These are phyloP conservation scores for Mortierella sp. DNA, from an alignment of 371 early-diverging fungal genomes.

Conservation along the genomic window DNA sequence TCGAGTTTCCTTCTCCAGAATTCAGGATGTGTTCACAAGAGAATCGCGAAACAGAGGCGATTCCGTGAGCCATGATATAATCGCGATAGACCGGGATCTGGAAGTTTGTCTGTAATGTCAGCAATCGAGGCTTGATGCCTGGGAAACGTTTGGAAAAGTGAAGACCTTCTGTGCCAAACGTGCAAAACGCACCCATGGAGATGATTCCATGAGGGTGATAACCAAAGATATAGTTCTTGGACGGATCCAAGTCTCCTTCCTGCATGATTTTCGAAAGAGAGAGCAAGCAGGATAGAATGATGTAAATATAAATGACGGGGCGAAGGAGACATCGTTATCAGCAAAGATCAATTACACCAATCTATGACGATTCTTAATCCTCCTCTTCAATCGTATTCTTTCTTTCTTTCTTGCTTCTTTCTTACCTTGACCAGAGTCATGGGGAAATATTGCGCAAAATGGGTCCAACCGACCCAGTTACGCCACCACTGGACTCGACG, in stretches of 20 bases:
- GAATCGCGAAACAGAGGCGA: slow-evolving; percentile 79
- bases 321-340: no score
- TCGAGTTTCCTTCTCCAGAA: slow-evolving; percentile 82
- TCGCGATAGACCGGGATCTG: slow-evolving; percentile 83
- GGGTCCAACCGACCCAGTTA: slow-evolving; percentile 66
- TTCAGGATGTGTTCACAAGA: slow-evolving; percentile 81
- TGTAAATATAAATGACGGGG: not conserved
- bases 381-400: not conserved
- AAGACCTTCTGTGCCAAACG: slow-evolving; percentile 83
- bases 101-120: slow-evolving; percentile 74
- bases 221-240: slow-evolving; percentile 80
- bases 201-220: slow-evolving; percentile 91
- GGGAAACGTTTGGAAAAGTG: slow-evolving; percentile 74
- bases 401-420: slow-evolving; percentile 13
- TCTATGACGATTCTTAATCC: not conserved
- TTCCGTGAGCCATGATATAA: slow-evolving; percentile 73
- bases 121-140: slow-evolving; percentile 70
- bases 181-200: slow-evolving; percentile 82
- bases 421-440: slow-evolving; percentile 76
- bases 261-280: slow-evolving; percentile 21
- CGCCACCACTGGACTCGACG: slow-evolving; percentile 73
- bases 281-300: not conserved
- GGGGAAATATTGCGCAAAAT: slow-evolving; percentile 86
- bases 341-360: not conserved
- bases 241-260: slow-evolving; percentile 80